Evolutionary conservation across 225 moss, liverwort and hornwort species (phyloP), one percentile per base, ranked within the genome.

Genomic region (Polytrichum formosum): DNA sequence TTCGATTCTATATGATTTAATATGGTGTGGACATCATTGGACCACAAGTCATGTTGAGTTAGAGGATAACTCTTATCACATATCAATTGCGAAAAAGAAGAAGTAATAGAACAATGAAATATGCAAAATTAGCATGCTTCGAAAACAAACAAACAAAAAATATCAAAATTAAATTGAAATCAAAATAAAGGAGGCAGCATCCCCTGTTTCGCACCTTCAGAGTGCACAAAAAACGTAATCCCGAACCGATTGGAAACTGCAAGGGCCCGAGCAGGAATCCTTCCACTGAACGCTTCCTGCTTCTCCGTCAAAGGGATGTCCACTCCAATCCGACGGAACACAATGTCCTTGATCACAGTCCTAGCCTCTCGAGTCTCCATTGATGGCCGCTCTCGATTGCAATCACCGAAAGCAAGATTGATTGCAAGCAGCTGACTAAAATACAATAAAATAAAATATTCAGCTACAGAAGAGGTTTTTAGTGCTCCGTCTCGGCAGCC

Each of bases 321-420:
- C 56, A 84, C 84, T 58, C 98, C 98, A 76, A 98, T 94, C 78
- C 88, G 87, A 53, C 88, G 88, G 73, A 94, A 98, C 71, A 98
- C 65, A 33, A 98, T 62, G 76, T 94, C 78, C 75, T 73, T 79
- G 17, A 37, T 55, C 73, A 74, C 82, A 30, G 68, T 73, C 65
- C 72, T 35, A 27, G 84, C 88, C 71, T 74, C 79, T 46, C 33
- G 75, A 61, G 31, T 65, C 67, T 88, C 82, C 88, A 88, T 88
- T 58, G 55, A 55, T 26, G 6, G 22, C 20, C 21, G n/a, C n/a
- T n/a, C 60, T n/a, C 10, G 60, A 21, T 61, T 26, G 16, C 46
- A 46, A 46, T 26, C 60, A n/a, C 60, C 21, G 60, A 61, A 13
- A 26, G 26, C 60, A 61, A 20, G 59, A 59, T 23, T 20, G 23